These are phyloP conservation scores for Aquilaria agallochum DNA, from an alignment of 441 rosid genomes.

Conservation along the genomic window DNA sequence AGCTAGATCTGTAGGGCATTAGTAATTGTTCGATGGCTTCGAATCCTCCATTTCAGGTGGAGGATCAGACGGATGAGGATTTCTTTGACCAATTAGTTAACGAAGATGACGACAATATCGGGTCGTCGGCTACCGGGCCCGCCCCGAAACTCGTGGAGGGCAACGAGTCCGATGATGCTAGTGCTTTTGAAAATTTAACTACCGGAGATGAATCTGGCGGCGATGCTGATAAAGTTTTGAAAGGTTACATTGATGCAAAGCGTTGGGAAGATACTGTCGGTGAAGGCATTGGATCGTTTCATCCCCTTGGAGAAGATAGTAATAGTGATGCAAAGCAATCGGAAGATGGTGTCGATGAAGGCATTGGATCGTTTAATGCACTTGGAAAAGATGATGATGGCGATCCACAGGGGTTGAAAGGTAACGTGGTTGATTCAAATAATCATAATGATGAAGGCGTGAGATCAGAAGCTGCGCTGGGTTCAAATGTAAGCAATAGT, in stretches of 20 bases:
- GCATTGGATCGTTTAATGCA: conserved; percentile 3
- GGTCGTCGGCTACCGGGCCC: conserved; percentile 28
- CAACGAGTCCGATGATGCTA: conserved; percentile 10
- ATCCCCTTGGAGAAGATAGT: conserved; percentile 3
- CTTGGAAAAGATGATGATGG: neutral
- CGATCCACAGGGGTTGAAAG: conserved; percentile 9
- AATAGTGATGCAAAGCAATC: conserved; percentile 7
- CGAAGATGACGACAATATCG: conserved; percentile 10
- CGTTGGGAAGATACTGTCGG: conserved; percentile 8
- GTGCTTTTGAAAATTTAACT: conserved; percentile 21
- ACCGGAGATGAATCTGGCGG: conserved; percentile 5
- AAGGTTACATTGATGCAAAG: conserved; percentile 4
- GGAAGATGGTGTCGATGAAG: conserved; percentile 6
- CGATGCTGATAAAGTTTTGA: neutral
- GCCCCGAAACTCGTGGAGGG: conserved; percentile 28
- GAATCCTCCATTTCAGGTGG: conserved; percentile 35
- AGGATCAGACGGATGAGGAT: conserved; percentile 47
- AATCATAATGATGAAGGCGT: conserved; percentile 14
- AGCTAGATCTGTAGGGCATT: conserved; percentile 18
- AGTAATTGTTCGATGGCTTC: conserved; percentile 30
- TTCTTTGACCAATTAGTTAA: conserved; percentile 44
- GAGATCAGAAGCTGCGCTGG: conserved; percentile 17
- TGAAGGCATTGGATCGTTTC: conserved; percentile 4
- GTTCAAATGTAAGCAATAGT: conserved; percentile 3
- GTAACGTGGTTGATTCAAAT: conserved; percentile 4